phyloP scores from a whole-genome alignment of 495 filamentous ascomycete genomes.

The Penicillium dipodomyicola region DNA sequence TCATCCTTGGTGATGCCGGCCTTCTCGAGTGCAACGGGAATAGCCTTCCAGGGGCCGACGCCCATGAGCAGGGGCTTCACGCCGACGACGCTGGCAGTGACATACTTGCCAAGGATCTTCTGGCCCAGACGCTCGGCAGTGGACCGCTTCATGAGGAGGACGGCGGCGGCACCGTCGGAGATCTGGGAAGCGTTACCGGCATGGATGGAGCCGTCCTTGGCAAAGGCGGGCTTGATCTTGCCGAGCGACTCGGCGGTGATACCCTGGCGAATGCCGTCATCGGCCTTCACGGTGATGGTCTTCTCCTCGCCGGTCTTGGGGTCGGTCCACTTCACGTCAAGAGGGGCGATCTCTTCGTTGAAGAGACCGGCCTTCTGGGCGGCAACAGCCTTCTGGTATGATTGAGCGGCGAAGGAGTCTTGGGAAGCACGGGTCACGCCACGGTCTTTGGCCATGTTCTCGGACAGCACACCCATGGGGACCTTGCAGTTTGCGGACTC shows the following conservation, averaged over 20 bases:
- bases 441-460: constrained; percentile 89
- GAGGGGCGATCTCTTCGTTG: constrained; percentile 85
- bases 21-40: constrained; percentile 85
- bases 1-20: constrained; percentile 84
- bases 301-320: constrained; percentile 87
- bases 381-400: constrained; percentile 82
- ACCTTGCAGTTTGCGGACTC: constrained; percentile 96
- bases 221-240: constrained; percentile 91
- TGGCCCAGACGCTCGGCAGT: constrained; percentile 87
- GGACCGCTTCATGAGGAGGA: constrained; percentile 91
- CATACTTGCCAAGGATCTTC: constrained; percentile 86
- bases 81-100: constrained; percentile 78
- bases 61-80: constrained; percentile 95
- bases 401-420: constrained; percentile 84
- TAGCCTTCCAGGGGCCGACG: constrained; percentile 91
- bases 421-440: constrained; percentile 69
- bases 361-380: constrained; percentile 90
- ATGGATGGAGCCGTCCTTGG: constrained; percentile 89
- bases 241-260: constrained; percentile 81
- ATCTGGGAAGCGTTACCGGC: constrained; percentile 96
- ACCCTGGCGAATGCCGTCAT: constrained; percentile 83
- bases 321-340: constrained; percentile 80
- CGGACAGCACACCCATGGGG: constrained; percentile 92
- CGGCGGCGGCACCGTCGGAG: constrained; percentile 91
- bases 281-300: constrained; percentile 76